Base-by-base conservation (phyloP, 176 grass and related monocot genomes). In the Pharus latifolius region DNA sequence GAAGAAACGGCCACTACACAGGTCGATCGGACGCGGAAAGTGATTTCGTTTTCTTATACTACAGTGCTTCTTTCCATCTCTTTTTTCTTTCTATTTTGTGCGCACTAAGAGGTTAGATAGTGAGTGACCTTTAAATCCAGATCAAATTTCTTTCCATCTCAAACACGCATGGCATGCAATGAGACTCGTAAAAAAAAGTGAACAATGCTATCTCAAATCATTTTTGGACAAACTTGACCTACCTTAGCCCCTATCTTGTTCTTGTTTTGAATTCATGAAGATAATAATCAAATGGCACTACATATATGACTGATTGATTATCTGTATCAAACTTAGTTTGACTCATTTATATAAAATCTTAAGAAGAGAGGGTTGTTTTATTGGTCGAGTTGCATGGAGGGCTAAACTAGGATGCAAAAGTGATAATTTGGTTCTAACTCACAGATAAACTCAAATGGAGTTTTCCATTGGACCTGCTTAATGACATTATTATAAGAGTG, bases 11-110 rank as follows among this genome's bases (percentile, higher is more conserved):
- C 62, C 43, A 41, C 20, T 52, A 60, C 54, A 61, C 62, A 34
- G 38, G 76, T 61, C n/a, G 71, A 29, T 40, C 30, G 76, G 70
- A 85, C 63, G 76, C 70, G 70, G 63, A 85, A 85, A 75, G 83
- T 63, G 58, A 47, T 63, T 52, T 34, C 37, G 28, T 53, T 53
- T 48, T 72, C 62, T 48, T 26, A 46, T 51, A 30, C 62, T 44
- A 30, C 48, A 37, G 63, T 75, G 38, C 53, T 80, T n/a, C 45
- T 75, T 74, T 22, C 76, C 45, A 48, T 80, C 76, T 40, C 25
- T 65, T 26, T 7, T 20, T 73, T 62, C 44, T 10, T 47, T n/a
- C 14, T 76, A 56, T 77, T 83, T 77, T 9, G 54, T 1, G 63
- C 70, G 63, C 76, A 85, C 76, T 85, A 55, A 19, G 59, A 32